Evolutionary conservation across 345 rosid genomes (phyloP), one percentile per base, ranked within the genome.

Genomic region (Turritis glabra): DNA sequence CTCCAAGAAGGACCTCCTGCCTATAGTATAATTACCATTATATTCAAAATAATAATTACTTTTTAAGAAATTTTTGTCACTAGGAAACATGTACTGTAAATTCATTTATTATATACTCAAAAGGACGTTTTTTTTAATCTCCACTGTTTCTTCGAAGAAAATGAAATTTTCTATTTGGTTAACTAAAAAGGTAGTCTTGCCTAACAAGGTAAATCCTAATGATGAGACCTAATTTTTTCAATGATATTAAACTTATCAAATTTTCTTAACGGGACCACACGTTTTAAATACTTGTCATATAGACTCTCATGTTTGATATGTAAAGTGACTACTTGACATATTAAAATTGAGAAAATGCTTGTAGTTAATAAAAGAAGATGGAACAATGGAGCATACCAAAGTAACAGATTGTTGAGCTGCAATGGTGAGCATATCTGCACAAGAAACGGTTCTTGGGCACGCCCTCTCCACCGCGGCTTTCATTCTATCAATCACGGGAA

Each of bases 321-420:
- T 33, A 58, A 57, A 35, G 13, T 23, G 18, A 14, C 14, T 56
- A 48, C 14, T 35, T 32, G 27, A 48, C 14, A 47, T 56, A 30
- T 15, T 46, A 58, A 46, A 38, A 50, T 5, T 61, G 0, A 48
- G 7, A 72, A 71, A 22, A 12, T 8, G 26, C 13, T 23, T 50
- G 15, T 60, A 11, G 25, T 12, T 19, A 37, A 35, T 25, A 12
- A n/a, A 40, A 64, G 19, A 5, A 40, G 25, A 15, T 4, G 57
- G 35, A 48, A 47, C 81, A 2, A 35, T 35, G 40, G 4, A 35
- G 14, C 40, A 11, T 71, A 86, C 96, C 52, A 83, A 82, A 30
- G 78, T 85, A 0, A 86, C 85, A 15, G 91, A 88, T 29, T 90
- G 92, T 33, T 85, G 88, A 68, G 96, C 91, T 4, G 86, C 87